phyloP scores from a whole-genome alignment of 2,329 filamentous ascomycete species.

The Scolecobasidium constrictum region DNA sequence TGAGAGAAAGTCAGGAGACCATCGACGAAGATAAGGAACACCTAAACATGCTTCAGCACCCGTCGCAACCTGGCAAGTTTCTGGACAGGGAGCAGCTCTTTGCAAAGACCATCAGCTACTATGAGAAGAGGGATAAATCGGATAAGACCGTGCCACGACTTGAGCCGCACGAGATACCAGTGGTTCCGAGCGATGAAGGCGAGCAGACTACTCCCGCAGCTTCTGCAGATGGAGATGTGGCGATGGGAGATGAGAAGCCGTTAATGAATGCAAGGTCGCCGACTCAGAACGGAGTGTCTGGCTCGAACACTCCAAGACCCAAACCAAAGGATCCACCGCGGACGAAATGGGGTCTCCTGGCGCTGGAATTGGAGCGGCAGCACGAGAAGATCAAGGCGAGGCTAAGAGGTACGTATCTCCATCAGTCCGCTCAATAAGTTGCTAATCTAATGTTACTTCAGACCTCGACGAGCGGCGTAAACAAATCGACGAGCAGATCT shows the following conservation, averaged over 20 bases:
- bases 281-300: too few relatives aligned
- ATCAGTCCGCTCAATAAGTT: too few relatives aligned
- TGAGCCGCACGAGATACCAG: too few relatives aligned
- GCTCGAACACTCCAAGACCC: too few relatives aligned
- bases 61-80: not conserved
- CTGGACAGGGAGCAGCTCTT: not conserved
- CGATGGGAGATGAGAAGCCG: not conserved
- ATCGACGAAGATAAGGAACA: too few relatives aligned
- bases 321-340: too few relatives aligned
- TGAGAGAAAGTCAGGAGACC: conserved; percentile 15
- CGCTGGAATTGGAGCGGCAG: not conserved
- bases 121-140: not conserved
- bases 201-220: too few relatives aligned
- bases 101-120: not conserved
- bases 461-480: conserved; percentile 3
- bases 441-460: too few relatives aligned
- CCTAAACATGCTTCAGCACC: not conserved
- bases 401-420: not conserved
- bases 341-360: not conserved
- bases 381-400: not conserved
- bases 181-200: not conserved
- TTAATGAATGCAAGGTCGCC: too few relatives aligned
- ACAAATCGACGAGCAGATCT: not conserved
- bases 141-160: too few relatives aligned
- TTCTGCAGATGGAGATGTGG: too few relatives aligned